phyloP scores from a whole-genome alignment of 805 yeast genomes.

The Yueomyces sp. region DNA sequence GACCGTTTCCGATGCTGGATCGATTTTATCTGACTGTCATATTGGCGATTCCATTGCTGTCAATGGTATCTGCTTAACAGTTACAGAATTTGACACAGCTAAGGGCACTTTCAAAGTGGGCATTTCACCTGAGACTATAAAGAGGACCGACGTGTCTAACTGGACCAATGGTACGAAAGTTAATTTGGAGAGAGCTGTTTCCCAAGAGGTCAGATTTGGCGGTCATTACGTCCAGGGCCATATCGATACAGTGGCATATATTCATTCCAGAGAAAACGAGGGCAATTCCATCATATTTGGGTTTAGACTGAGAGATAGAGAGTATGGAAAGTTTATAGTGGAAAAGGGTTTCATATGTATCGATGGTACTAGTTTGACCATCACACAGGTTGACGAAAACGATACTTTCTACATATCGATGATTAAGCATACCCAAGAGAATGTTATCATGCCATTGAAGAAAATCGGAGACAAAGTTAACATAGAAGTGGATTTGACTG shows the following conservation, averaged over 20 bases:
- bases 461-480: slow-evolving; percentile 54
- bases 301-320: slow-evolving; percentile 53
- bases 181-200: slow-evolving; percentile 85
- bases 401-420: slow-evolving; percentile 70
- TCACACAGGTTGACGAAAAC: slow-evolving; percentile 58
- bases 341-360: slow-evolving; percentile 89
- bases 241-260: slow-evolving; percentile 75
- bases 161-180: slow-evolving; percentile 49
- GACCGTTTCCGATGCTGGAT: slow-evolving; percentile 45
- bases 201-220: slow-evolving; percentile 66
- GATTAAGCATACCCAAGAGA: slow-evolving; percentile 79
- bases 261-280: slow-evolving; percentile 42
- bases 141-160: slow-evolving; percentile 61
- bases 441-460: slow-evolving; percentile 63
- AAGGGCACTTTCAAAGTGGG: slow-evolving; percentile 64
- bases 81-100: slow-evolving; percentile 54
- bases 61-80: slow-evolving; percentile 85
- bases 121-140: slow-evolving; percentile 80
- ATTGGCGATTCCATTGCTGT: slow-evolving; percentile 89
- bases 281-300: slow-evolving; percentile 68
- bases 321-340: slow-evolving; percentile 59
- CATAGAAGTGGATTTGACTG: slow-evolving; percentile 89
- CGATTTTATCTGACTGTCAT: slow-evolving; percentile 66
- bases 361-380: slow-evolving; percentile 89
- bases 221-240: slow-evolving; percentile 99